phyloP scores from a whole-genome alignment of 495 filamentous ascomycete species.

The Parachaetomium inaequale region DNA sequence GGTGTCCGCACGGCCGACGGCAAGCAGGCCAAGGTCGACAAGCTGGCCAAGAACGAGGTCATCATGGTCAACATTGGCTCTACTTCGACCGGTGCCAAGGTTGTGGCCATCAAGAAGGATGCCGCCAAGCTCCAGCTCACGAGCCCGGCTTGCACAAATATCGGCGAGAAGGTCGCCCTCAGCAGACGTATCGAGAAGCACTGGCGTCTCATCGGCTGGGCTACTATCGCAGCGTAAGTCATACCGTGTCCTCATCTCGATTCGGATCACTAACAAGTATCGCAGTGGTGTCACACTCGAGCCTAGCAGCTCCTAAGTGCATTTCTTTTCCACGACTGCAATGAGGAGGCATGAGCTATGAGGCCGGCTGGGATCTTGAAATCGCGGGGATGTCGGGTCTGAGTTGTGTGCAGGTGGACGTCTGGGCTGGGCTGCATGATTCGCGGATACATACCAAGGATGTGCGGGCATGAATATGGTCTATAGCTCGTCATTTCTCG shows the following conservation, averaged over 20 bases:
- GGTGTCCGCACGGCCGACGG: slow-evolving; percentile 97
- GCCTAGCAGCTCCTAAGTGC: slow-evolving; percentile 31
- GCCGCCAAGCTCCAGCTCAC: slow-evolving; percentile 79
- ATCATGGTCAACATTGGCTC: slow-evolving; percentile 99
- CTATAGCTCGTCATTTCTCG: slow-evolving; percentile 4
- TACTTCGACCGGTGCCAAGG: slow-evolving; percentile 92
- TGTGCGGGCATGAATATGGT: slow-evolving; percentile 8
- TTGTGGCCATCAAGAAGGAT: slow-evolving; percentile 93
- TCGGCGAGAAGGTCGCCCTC: slow-evolving; percentile 96
- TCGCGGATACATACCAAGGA: slow-evolving; percentile 12
- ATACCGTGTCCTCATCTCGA: not conserved
- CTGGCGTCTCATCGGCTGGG: slow-evolving; percentile 98
- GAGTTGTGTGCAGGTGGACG: slow-evolving; percentile 1
- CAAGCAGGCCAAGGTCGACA: slow-evolving; percentile 98
- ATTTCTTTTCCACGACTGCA: slow-evolving; percentile 11
- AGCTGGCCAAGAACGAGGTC: slow-evolving; percentile 95
- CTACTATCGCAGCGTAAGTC: slow-evolving; percentile 68
- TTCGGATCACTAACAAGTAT: slow-evolving; percentile 7
- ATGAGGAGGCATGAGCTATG: slow-evolving; percentile 14
- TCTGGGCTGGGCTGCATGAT: not conserved
- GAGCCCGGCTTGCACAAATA: slow-evolving; percentile 85
- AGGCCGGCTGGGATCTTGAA: slow-evolving; percentile 7
- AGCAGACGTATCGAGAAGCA: slow-evolving; percentile 97
- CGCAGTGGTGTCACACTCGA: slow-evolving; percentile 43
- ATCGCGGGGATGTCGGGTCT: not conserved